Evolutionary conservation across 2,329 filamentous ascomycete species (phyloP).

Genomic region (Epichloe festucae): DNA sequence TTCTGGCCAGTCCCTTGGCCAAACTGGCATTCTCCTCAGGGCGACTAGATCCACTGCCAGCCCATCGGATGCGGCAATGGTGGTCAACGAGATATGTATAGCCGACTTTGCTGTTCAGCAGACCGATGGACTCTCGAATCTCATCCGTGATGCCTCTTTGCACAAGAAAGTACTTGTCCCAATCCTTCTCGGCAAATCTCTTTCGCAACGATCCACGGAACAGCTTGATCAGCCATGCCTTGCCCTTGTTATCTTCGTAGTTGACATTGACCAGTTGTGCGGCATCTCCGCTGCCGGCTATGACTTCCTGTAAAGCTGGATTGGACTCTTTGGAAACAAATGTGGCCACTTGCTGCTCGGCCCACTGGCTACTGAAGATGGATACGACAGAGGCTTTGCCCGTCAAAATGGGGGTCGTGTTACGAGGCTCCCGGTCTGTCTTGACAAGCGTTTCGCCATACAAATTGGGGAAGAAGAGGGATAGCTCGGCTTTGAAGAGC

Average conservation of each 20-base stretch:
- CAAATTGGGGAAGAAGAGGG: constrained; percentile 90
- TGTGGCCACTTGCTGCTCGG: constrained; percentile 61
- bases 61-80: constrained; percentile 86
- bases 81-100: constrained; percentile 87
- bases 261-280: constrained; percentile 81
- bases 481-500: constrained; percentile 70
- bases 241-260: constrained; percentile 67
- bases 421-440: constrained; percentile 31
- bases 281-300: constrained; percentile 38
- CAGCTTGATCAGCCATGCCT: constrained; percentile 43
- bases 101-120: constrained; percentile 83
- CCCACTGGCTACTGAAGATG: constrained; percentile 77
- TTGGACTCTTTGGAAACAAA: constrained; percentile 58
- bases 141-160: constrained; percentile 44
- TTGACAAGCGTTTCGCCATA: constrained; percentile 63
- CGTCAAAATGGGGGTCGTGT: constrained; percentile 64
- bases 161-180: constrained; percentile 50
- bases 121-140: constrained; percentile 48
- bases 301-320: constrained; percentile 49
- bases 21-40: constrained; percentile 54
- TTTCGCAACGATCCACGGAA: constrained; percentile 42
- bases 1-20: constrained; percentile 47
- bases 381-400: constrained; percentile 68
- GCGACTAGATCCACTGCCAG: constrained; percentile 61
- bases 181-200: constrained; percentile 36